These are phyloP conservation scores for Colletotrichum nymphaeae DNA, from an alignment of 2,329 filamentous ascomycete species.

Conservation along the genomic window DNA sequence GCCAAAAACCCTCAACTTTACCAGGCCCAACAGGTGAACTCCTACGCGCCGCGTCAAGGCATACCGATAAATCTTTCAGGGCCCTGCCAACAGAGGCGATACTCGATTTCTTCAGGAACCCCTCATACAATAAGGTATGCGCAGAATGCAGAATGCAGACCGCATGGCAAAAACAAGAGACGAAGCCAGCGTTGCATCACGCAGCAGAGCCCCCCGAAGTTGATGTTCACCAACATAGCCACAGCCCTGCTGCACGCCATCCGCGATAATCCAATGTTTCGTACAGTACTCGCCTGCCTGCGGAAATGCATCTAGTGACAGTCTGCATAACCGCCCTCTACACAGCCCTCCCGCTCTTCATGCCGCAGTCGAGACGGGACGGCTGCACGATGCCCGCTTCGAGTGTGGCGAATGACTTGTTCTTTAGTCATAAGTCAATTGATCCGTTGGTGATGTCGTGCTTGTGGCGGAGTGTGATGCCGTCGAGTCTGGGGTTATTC, in stretches of 20 bases:
- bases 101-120: too few relatives aligned
- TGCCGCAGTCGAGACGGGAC: constrained; percentile 14
- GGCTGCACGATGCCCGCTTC: neutral
- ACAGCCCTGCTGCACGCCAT: constrained; percentile 15
- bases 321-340: neutral
- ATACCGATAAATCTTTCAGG: neutral
- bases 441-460: neutral
- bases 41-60: too few relatives aligned
- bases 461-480: neutral
- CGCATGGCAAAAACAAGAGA: neutral
- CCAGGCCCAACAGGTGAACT: too few relatives aligned
- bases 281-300: neutral
- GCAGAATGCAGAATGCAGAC: neutral
- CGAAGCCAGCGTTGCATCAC: neutral
- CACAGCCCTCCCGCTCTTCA: constrained; percentile 2
- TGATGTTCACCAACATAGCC: constrained; percentile 20
- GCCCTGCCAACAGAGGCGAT: too few relatives aligned
- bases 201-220: neutral
- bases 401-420: neutral
- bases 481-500: neutral
- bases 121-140: neutral
- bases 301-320: neutral
- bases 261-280: neutral
- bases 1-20: too few relatives aligned
- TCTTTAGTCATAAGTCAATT: neutral